Evolutionary conservation across 2,329 filamentous ascomycete genomes (phyloP).

Genomic region (Fusarium sp.): DNA sequence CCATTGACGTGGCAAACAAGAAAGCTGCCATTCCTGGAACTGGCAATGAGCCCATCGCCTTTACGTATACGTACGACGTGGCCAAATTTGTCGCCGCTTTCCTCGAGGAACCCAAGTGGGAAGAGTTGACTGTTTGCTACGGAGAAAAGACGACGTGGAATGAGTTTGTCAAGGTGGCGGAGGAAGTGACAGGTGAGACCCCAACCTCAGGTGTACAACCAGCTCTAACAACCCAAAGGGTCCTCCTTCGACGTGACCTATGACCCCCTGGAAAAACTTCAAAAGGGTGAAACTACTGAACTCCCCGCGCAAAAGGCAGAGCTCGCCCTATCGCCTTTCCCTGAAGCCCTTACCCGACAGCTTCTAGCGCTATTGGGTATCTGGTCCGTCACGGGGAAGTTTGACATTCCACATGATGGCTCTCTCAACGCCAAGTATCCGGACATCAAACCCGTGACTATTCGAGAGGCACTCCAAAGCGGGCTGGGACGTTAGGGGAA

Average conservation of each 20-base stretch:
- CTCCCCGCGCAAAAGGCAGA: not conserved
- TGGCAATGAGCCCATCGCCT: not conserved
- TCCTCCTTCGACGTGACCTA: not conserved
- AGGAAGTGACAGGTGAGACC: not conserved
- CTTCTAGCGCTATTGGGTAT: not conserved
- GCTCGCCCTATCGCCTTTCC: not conserved
- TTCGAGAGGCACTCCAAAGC: not conserved
- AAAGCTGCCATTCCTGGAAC: not conserved
- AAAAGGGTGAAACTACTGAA: not conserved
- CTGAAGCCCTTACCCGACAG: not conserved
- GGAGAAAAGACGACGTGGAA: not conserved
- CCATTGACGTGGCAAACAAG: not conserved
- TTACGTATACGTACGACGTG: not conserved
- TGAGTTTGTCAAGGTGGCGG: not conserved
- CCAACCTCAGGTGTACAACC: too few species aligned
- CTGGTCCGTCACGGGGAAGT: not conserved
- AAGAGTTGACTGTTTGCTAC: not conserved
- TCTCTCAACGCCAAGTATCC: not conserved
- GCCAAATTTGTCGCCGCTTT: not conserved
- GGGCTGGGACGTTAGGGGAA: not conserved
- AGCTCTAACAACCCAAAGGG: not conserved
- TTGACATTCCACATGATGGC: not conserved
- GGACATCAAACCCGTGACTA: not conserved
- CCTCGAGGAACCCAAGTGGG: not conserved
- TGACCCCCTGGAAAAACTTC: not conserved